These are phyloP conservation scores for Agrocybe pediades DNA, from an alignment of 768 basidiomycete species.

Conservation along the genomic window DNA sequence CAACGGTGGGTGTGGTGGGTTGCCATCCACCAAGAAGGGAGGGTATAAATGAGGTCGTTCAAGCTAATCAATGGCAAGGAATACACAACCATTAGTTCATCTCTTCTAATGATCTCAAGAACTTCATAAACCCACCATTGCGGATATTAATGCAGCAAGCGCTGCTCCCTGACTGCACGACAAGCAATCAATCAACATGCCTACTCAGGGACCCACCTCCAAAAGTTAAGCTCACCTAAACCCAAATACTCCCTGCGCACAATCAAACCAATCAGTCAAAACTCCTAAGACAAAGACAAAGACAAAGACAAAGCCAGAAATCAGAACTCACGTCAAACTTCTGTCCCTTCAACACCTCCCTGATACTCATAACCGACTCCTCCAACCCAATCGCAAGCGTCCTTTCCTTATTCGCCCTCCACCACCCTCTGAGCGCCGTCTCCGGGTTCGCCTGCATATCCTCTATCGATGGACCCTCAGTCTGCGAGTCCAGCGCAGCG, in stretches of 20 bases:
- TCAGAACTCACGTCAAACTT: conserved; percentile 62
- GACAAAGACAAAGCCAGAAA: conserved; percentile 5
- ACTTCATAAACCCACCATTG: conserved; percentile 52
- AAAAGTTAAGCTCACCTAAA: conserved; percentile 55
- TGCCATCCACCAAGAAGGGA: conserved; percentile 62
- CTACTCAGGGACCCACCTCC: neutral
- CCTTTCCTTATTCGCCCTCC: conserved; percentile 54
- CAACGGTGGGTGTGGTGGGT: conserved; percentile 77
- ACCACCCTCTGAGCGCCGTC: conserved; percentile 71
- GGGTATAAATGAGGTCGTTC: conserved; percentile 49
- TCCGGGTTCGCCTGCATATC: conserved; percentile 53
- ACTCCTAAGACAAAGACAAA: conserved; percentile 1
- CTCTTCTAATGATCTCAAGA: neutral
- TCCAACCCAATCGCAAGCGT: conserved; percentile 57
- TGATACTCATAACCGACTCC: conserved; percentile 54
- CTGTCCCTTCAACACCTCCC: conserved; percentile 56
- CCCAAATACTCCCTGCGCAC: conserved; percentile 69
- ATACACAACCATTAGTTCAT: neutral
- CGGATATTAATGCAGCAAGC: conserved; percentile 69
- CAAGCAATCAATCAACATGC: conserved; percentile 3
- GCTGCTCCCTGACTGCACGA: conserved; percentile 71
- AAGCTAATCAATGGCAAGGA: conserved; percentile 26
- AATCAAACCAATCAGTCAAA: conserved; percentile 3
- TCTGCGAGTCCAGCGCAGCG: conserved; percentile 36
- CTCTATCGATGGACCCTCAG: conserved; percentile 13